Base-by-base conservation (phyloP, 768 basidiomycete species). In the Saitozyma podzolica region DNA sequence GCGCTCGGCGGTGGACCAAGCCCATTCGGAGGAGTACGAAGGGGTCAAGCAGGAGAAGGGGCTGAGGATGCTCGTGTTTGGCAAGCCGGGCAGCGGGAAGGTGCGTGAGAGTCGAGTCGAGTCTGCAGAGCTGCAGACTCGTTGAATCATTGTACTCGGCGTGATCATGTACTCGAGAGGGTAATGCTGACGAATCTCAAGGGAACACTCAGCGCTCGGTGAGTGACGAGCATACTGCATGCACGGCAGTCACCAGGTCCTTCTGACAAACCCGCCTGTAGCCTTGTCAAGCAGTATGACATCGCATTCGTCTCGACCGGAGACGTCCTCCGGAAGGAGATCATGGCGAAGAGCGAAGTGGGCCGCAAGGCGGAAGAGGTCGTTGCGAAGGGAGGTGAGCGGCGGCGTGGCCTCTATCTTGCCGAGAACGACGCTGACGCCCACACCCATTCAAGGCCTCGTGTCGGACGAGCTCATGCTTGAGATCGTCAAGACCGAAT, bases 281-380 rank as follows among this genome's bases (percentile, higher is more conserved):
- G 78, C 66, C 67, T 80, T 4, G 68, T 80, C 8, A 67, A 78
- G 42, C 73, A 76, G 14, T 80, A 79, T 58, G 75, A 79, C 56
- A 75, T 80, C 50, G 68, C 76, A 14, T 78, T 80, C 54, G 76
- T 80, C 10, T 77, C 78, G 1, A 78, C 79, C 5, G 80, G 80
- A 6, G 80, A 80, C 56, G 80, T 80, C 0, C 61, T 80, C 17
- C 67, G 80, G 8, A 73, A 77, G 54, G 80, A 80, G 56, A 80
- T 80, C 40, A 63, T 67, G 51, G 68, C 73, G 6, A 65, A 70
- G 58, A 69, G 63, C 8, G 72, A 73, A 55, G 66, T 80, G 1
- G 80, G 80, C 6, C 62, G 58, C 50, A 68, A 69, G 51, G 78
- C 78, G 1, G 75, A 80, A 61, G 71, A 62, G 45, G 65, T 80